phyloP scores from a whole-genome alignment of 345 rosid genomes.

The Brassica cretica region DNA sequence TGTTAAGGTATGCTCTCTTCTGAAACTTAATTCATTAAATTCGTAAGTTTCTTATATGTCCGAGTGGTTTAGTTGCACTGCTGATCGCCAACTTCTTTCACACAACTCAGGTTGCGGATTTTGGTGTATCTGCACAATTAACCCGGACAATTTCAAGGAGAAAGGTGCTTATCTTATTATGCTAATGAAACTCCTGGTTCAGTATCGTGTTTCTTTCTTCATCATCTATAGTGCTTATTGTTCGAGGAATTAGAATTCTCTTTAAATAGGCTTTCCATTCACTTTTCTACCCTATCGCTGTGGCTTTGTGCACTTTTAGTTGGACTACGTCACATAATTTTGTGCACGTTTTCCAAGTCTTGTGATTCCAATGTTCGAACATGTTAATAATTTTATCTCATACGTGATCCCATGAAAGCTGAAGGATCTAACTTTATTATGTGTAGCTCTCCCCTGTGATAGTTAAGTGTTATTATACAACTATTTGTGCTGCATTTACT shows the following conservation, averaged over 20 bases:
- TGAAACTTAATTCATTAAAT: slow-evolving; percentile 8
- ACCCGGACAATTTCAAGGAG: slow-evolving; percentile 98
- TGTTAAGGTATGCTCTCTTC: slow-evolving; percentile 73
- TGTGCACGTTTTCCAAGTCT: slow-evolving; percentile 13
- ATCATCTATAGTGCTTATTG: slow-evolving; percentile 3
- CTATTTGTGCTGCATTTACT: slow-evolving; percentile 35
- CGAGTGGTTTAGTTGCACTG: slow-evolving; percentile 7
- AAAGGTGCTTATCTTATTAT: slow-evolving; percentile 62
- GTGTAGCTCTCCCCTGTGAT: slow-evolving; percentile 1
- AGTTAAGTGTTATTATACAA: slow-evolving; percentile 23
- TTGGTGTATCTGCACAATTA: slow-evolving; percentile 99
- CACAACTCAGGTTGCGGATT: slow-evolving; percentile 88
- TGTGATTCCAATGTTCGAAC: slow-evolving; percentile 12
- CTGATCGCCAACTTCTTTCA: slow-evolving; percentile 35
- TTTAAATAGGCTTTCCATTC: not conserved
- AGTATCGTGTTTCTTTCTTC: not conserved
- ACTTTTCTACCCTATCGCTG: not conserved
- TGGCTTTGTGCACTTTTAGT: slow-evolving; percentile 12
- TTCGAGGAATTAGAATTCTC: not conserved
- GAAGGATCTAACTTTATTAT: not conserved
- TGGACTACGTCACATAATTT: not conserved
- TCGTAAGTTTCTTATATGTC: slow-evolving; percentile 11
- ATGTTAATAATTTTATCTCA: slow-evolving; percentile 5
- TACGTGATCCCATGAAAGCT: slow-evolving; percentile 2
- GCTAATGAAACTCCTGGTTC: slow-evolving; percentile 24